Percentiles rank a stretch among this genome's conserved stretches.
Conservation (phyloP, 2,329 filamentous ascomycete genomes). For the Fusarium mundagurra region DNA sequence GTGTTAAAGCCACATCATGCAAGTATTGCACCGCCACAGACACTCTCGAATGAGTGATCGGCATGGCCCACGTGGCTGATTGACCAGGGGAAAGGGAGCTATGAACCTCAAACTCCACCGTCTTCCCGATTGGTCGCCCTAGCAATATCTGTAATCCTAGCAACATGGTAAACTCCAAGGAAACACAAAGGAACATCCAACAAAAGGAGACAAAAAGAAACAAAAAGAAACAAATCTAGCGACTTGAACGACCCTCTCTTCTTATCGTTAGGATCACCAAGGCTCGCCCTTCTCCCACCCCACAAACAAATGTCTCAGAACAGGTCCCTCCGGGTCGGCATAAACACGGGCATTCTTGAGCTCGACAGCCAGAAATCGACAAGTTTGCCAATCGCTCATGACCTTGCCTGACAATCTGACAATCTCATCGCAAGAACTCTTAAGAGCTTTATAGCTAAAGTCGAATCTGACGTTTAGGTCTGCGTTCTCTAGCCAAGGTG, state of each 20-base stretch:
- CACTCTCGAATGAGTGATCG: conserved; percentile 2
- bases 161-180: not conserved
- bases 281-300: conserved; percentile 8
- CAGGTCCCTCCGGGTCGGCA: conserved; percentile 21
- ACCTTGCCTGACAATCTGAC: conserved; percentile 17
- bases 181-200: not conserved
- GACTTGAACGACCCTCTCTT: not conserved
- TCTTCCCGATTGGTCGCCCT: conserved; percentile 39
- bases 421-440: conserved; percentile 10
- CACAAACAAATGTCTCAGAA: conserved; percentile 22
- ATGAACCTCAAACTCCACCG: conserved; percentile 8
- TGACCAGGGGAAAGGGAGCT: conserved; percentile 14
- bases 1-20: conserved; percentile 18
- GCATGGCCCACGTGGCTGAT: conserved; percentile 33
- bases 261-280: not conserved
- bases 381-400: conserved; percentile 24
- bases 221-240: not conserved
- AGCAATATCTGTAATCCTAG: not conserved
- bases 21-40: conserved; percentile 14
- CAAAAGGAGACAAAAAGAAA: not conserved
- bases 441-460: conserved; percentile 1
- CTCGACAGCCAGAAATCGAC: conserved; percentile 26
- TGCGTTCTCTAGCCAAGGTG: conserved; percentile 14
- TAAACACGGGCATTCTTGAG: conserved; percentile 19
- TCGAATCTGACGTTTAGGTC: conserved; percentile 8